Conservation (phyloP, 768 basidiomycete genomes). For the Neoboletus subvelutipes region DNA sequence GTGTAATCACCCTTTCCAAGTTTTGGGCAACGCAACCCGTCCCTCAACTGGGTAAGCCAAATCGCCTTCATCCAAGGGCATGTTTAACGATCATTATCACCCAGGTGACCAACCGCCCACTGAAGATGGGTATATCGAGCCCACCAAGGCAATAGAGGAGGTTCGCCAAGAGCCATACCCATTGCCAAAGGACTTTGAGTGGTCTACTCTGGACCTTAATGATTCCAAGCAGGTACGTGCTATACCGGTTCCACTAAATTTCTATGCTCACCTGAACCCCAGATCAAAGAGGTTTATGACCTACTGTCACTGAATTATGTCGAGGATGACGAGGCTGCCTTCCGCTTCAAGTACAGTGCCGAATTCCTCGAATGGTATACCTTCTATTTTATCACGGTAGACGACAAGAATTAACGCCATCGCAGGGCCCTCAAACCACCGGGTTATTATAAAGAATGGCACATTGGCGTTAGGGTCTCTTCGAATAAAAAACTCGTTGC, state of each 20-base stretch:
- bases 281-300: slow-evolving; percentile 92
- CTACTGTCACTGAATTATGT: slow-evolving; percentile 93
- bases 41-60: slow-evolving; percentile 67
- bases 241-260: not conserved
- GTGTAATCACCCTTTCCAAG: slow-evolving; percentile 38
- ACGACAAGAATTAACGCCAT: not conserved
- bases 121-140: slow-evolving; percentile 89
- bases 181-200: slow-evolving; percentile 90
- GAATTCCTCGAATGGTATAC: slow-evolving; percentile 89
- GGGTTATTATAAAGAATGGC: slow-evolving; percentile 93
- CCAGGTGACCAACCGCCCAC: slow-evolving; percentile 61
- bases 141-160: slow-evolving; percentile 69
- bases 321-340: slow-evolving; percentile 93
- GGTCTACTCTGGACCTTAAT: slow-evolving; percentile 79
- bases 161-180: slow-evolving; percentile 87
- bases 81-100: not conserved
- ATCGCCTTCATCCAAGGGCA: not conserved
- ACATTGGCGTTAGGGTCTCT: slow-evolving; percentile 88
- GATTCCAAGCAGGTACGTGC: slow-evolving; percentile 65
- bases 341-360: slow-evolving; percentile 93
- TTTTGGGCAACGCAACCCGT: slow-evolving; percentile 99
- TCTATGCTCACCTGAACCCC: slow-evolving; percentile 1
- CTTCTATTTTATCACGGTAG: not conserved
- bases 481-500: slow-evolving; percentile 93
- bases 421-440: slow-evolving; percentile 91